Evolutionary conservation across 768 basidiomycete genomes (phyloP).

Genomic region (Boletus tylopilopsis): DNA sequence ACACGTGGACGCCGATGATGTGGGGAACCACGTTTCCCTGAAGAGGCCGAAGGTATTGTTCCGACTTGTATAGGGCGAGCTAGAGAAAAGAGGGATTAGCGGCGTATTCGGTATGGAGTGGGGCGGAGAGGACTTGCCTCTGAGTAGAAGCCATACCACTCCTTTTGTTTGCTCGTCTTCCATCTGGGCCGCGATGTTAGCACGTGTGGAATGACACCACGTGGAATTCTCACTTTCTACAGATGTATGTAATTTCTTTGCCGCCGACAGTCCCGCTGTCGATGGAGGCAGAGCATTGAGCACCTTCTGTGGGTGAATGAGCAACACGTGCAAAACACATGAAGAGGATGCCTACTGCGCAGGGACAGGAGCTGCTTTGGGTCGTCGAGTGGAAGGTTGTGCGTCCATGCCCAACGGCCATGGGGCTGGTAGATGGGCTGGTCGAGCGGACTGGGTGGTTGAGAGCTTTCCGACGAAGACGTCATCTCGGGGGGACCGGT

Average conservation of each 20-base stretch:
- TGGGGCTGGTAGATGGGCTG: slow-evolving; percentile 30
- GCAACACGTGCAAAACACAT: neutral
- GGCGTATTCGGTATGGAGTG: slow-evolving; percentile 6
- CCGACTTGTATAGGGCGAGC: slow-evolving; percentile 50
- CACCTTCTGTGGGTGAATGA: slow-evolving; percentile 28
- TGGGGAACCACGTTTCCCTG: slow-evolving; percentile 52
- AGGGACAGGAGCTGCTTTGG: slow-evolving; percentile 26
- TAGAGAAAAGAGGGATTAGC: slow-evolving; percentile 22
- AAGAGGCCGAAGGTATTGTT: slow-evolving; percentile 42
- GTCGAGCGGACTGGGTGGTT: slow-evolving; percentile 9
- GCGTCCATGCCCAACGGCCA: slow-evolving; percentile 32
- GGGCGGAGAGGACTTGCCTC: slow-evolving; percentile 30
- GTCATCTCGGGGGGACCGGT: neutral
- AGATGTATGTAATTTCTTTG: slow-evolving; percentile 32
- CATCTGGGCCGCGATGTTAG: slow-evolving; percentile 26
- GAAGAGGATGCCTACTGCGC: slow-evolving; percentile 16
- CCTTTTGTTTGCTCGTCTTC: slow-evolving; percentile 28
- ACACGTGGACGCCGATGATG: slow-evolving; percentile 47
- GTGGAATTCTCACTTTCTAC: slow-evolving; percentile 31
- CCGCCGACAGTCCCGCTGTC: slow-evolving; percentile 30
- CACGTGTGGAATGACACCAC: neutral
- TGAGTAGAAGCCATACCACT: slow-evolving; percentile 39
- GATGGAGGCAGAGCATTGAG: slow-evolving; percentile 36
- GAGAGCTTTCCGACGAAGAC: slow-evolving; percentile 1
- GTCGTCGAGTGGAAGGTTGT: slow-evolving; percentile 24